Evolutionary conservation across 179 eudicot genomes (phyloP).

Genomic region (Heliamphora pulchella): DNA sequence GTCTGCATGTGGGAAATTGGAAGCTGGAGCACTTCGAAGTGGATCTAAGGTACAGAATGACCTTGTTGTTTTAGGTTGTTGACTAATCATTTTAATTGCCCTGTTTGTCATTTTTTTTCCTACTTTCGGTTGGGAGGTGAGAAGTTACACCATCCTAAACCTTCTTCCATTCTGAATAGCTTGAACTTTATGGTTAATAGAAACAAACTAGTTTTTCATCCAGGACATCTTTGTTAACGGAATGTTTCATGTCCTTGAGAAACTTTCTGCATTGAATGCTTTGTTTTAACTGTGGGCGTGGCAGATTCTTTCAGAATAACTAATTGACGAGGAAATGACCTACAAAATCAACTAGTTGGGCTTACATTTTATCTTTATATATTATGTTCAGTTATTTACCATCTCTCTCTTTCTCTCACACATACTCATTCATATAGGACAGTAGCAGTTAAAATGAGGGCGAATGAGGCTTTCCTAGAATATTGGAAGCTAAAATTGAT

Average conservation of each 20-base stretch:
- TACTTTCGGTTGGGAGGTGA: not conserved
- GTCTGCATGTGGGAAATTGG: slow-evolving; percentile 80
- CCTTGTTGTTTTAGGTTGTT: not conserved
- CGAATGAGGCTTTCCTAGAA: not conserved
- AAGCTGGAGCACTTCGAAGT: slow-evolving; percentile 77
- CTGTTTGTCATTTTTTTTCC: not conserved
- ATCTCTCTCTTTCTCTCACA: not conserved
- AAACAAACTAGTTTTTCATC: not conserved
- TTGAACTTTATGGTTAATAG: not conserved
- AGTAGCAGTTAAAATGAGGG: not conserved
- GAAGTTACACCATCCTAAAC: not conserved
- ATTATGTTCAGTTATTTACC: not conserved
- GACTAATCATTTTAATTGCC: not conserved
- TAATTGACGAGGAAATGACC: not conserved
- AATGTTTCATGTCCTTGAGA: not conserved
- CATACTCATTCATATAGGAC: not conserved
- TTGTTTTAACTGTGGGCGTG: not conserved
- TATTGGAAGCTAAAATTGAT: not conserved
- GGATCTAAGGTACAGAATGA: slow-evolving; percentile 58
- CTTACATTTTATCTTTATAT: not conserved
- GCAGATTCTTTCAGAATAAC: not conserved
- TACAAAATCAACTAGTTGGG: not conserved
- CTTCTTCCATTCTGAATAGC: not conserved
- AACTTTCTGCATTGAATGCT: not conserved
- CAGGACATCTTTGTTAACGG: not conserved